Conservation (phyloP, 176 grass and related monocot species). For the Oryza rufipogon region DNA sequence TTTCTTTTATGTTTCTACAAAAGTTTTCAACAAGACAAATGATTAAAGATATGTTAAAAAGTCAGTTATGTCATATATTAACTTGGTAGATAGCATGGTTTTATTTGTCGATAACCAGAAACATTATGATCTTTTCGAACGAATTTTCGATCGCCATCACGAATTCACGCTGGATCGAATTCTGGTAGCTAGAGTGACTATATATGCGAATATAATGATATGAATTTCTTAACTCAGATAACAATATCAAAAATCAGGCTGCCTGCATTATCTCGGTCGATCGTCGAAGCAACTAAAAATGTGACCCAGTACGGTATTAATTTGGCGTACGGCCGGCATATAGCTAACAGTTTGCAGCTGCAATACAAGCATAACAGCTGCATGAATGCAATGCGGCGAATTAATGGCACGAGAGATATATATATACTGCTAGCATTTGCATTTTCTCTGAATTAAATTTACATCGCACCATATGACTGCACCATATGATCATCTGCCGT, state of each 20-base stretch:
- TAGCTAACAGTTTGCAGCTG: not conserved
- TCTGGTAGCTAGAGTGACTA: too few relatives aligned
- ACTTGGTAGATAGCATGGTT: too few relatives aligned
- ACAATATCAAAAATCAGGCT: not conserved
- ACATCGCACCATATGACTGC: not conserved
- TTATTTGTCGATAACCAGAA: too few relatives aligned
- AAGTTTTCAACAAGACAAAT: too few relatives aligned
- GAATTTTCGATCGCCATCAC: too few relatives aligned
- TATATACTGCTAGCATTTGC: not conserved
- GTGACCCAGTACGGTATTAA: not conserved
- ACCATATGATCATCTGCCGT: conserved; percentile 18
- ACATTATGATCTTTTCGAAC: too few relatives aligned
- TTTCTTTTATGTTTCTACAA: too few relatives aligned
- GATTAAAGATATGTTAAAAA: too few relatives aligned
- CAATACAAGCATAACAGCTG: not conserved
- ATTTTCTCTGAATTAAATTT: conserved; percentile 32
- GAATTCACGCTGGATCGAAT: too few relatives aligned
- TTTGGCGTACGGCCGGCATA: not conserved
- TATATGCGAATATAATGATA: not conserved
- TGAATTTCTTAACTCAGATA: not conserved
- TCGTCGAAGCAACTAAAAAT: not conserved
- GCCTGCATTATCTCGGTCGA: not conserved
- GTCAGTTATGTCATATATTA: too few relatives aligned
- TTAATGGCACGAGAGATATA: not conserved
- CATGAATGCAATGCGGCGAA: not conserved